These are phyloP conservation scores for Hypoxylon fuscum DNA, from an alignment of 495 filamentous ascomycete genomes.

Conservation along the genomic window DNA sequence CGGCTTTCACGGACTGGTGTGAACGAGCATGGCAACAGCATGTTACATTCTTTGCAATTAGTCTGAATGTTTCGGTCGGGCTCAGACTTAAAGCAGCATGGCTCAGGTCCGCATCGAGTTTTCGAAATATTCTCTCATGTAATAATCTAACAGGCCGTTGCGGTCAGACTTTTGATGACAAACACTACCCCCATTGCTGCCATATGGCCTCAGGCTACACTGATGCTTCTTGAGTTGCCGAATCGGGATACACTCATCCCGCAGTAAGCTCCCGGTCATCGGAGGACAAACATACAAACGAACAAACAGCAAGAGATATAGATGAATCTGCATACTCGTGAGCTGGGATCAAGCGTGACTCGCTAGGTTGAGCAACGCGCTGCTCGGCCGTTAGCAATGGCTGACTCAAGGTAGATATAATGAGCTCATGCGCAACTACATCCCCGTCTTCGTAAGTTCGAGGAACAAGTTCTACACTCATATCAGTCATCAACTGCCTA, in stretches of 20 bases:
- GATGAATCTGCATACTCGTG: not conserved
- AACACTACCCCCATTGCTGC: not conserved
- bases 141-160: too few relatives aligned
- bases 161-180: constrained; percentile 4
- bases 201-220: not conserved
- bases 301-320: not conserved
- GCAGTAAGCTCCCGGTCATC: not conserved
- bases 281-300: not conserved
- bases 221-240: not conserved
- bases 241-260: not conserved
- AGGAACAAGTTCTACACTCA: too few relatives aligned
- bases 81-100: too few relatives aligned
- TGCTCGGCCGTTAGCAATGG: too few relatives aligned
- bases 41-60: too few relatives aligned
- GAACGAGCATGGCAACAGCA: too few relatives aligned
- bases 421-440: not conserved
- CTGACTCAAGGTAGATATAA: constrained; percentile 8
- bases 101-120: too few relatives aligned
- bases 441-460: too few relatives aligned
- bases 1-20: too few relatives aligned
- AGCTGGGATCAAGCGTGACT: not conserved
- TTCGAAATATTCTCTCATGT: not conserved
- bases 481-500: too few relatives aligned
- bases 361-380: too few relatives aligned
- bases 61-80: too few relatives aligned